A percentile compares a stretch with the other conserved stretches of the same genome.
Evolutionary conservation across 2,329 filamentous ascomycete species (phyloP).

Genomic region (Colletotrichum sp.): DNA sequence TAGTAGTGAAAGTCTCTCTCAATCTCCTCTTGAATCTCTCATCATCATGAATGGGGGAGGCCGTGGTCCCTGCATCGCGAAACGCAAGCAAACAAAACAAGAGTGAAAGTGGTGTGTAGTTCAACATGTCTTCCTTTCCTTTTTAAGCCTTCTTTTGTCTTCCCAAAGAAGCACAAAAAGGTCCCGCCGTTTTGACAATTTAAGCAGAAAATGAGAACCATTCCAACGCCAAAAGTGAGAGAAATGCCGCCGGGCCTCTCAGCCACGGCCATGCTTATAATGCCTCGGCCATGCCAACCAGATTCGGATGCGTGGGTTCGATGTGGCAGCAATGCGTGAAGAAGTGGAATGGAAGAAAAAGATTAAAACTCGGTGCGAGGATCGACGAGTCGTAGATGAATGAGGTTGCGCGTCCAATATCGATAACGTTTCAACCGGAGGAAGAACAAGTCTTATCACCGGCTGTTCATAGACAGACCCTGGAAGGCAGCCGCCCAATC

Average conservation of each 20-base stretch:
- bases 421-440: not conserved
- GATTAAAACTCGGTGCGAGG: not conserved
- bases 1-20: slow-evolving; percentile 20
- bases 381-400: not conserved
- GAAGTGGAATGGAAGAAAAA: not conserved
- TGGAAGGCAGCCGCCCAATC: slow-evolving; percentile 73
- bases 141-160: slow-evolving; percentile 14
- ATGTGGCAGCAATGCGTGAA: not conserved
- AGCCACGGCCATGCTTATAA: slow-evolving; percentile 12
- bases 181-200: slow-evolving; percentile 18
- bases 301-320: not conserved
- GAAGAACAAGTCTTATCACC: slow-evolving; percentile 35
- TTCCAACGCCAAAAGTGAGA: slow-evolving; percentile 13
- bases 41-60: slow-evolving; percentile 18
- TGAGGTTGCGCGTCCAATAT: not conserved
- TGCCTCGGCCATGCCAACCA: not conserved
- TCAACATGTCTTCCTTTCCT: slow-evolving; percentile 13
- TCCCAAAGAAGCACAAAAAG: slow-evolving; percentile 19
- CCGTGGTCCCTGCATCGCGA: slow-evolving; percentile 26
- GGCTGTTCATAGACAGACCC: slow-evolving; percentile 73
- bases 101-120: slow-evolving; percentile 9
- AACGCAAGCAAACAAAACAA: slow-evolving; percentile 21
- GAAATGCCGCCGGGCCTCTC: not conserved
- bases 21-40: slow-evolving; percentile 22
- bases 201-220: not conserved